Base-by-base conservation (phyloP, 108 stramenopile genomes). In the Pseudonitzschia delicatissima region DNA sequence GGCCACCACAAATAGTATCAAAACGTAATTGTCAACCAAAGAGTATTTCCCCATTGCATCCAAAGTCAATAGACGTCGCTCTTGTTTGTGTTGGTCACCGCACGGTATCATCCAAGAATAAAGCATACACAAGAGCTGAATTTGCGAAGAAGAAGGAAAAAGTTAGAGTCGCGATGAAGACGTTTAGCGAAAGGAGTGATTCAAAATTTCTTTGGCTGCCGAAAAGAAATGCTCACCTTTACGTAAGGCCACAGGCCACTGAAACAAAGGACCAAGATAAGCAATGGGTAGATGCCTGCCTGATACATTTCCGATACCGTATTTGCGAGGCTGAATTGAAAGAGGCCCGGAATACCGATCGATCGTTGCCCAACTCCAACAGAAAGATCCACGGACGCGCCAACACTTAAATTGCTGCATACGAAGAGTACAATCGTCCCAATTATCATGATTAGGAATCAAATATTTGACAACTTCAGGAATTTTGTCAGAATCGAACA, bases 181-280 rank as follows among this genome's bases (percentile, higher is more conserved):
- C 11, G 11, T 11, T 39, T 11, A 8, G 37, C 37, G 11, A 39
- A 11, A 39, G 37, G 37, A 39, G 37, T 11, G 11, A 39, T 39
- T 39, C 37, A 39, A 11, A 11, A 6, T 39, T 11, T 6, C 11
- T 11, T 8, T 11, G 37, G 11, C 37, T 8, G 37, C 37, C 5
- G 13, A 50, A 33, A 34, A 57, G 40, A 9, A 42, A 42, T 9
- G 13, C 55, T 57, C 55, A 57, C 55, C 33, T 32, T 97, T 9
- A 83, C 63, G 52, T 97, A 97, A 0, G 96, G 96, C 96, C 95
- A 97, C 18, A 89, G 74, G 0, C 96, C 96, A 63, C 87, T 89
- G 65, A 91, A 96, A 20, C 85, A 78, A 21, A 90, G 67, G 13
- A 97, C 91, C 62, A 96, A 65, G 17, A 91, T 57, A 44, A 95